Evolutionary conservation across 495 filamentous ascomycete species (phyloP).

Genomic region (Podospora pseudoanserina): DNA sequence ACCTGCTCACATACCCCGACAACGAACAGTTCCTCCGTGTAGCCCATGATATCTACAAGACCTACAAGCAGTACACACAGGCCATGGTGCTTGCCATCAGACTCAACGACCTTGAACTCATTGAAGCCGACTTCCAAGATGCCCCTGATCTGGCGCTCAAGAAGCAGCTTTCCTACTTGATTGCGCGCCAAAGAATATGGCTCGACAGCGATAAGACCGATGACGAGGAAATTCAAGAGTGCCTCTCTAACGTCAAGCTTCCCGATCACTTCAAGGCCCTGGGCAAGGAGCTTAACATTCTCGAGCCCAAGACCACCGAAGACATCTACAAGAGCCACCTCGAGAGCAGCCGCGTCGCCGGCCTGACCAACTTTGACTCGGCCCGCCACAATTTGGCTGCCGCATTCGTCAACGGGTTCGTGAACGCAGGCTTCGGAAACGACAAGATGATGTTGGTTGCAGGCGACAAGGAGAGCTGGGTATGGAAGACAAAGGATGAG

Average conservation of each 20-base stretch:
- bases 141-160: constrained; percentile 78
- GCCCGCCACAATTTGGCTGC: constrained; percentile 93
- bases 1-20: constrained; percentile 93
- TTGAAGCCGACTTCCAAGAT: constrained; percentile 71
- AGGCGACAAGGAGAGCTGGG: constrained; percentile 81
- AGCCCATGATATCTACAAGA: constrained; percentile 86
- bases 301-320: constrained; percentile 94
- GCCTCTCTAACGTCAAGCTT: constrained; percentile 79
- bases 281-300: constrained; percentile 91
- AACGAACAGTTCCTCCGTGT: constrained; percentile 90
- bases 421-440: constrained; percentile 90
- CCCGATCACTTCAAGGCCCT: constrained; percentile 90
- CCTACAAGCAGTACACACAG: constrained; percentile 86
- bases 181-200: constrained; percentile 86
- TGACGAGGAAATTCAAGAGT: constrained; percentile 74
- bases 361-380: constrained; percentile 90
- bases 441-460: constrained; percentile 96
- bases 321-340: constrained; percentile 99
- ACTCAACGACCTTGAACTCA: constrained; percentile 79
- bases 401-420: constrained; percentile 93
- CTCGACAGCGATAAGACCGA: constrained; percentile 60
- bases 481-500: constrained; percentile 98
- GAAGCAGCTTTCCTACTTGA: constrained; percentile 92
- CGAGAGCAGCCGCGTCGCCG: constrained; percentile 86
- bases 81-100: constrained; percentile 92